Evolutionary conservation across 2,329 filamentous ascomycete species (phyloP).

Genomic region (Alternaria triticina): DNA sequence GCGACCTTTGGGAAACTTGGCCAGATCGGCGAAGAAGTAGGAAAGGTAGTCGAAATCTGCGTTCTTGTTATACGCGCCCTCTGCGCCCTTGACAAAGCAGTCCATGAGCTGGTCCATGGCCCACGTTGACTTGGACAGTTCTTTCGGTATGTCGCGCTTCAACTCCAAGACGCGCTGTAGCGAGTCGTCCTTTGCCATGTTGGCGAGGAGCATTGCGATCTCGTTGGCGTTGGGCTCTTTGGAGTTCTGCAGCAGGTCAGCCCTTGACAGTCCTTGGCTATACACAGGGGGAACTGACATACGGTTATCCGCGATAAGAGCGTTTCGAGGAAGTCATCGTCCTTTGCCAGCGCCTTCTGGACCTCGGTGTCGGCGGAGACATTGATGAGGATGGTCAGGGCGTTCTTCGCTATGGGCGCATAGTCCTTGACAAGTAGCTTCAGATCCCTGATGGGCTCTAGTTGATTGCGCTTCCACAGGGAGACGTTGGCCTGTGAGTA

Average conservation of each 20-base stretch:
- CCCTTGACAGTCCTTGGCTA: neutral
- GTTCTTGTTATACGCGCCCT: slow-evolving; percentile 79
- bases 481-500: slow-evolving; percentile 77
- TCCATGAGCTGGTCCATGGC: slow-evolving; percentile 92
- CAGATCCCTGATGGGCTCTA: slow-evolving; percentile 82
- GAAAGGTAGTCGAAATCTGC: slow-evolving; percentile 92
- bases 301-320: slow-evolving; percentile 76
- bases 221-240: slow-evolving; percentile 84
- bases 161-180: slow-evolving; percentile 72
- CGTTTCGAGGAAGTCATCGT: slow-evolving; percentile 80
- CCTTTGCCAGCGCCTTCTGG: slow-evolving; percentile 72
- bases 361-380: slow-evolving; percentile 79
- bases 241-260: slow-evolving; percentile 59
- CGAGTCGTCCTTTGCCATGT: slow-evolving; percentile 80
- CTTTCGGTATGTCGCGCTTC: slow-evolving; percentile 71
- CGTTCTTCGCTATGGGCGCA: slow-evolving; percentile 90
- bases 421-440: slow-evolving; percentile 88
- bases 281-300: slow-evolving; percentile 59
- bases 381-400: slow-evolving; percentile 88
- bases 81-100: slow-evolving; percentile 91
- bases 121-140: slow-evolving; percentile 73
- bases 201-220: slow-evolving; percentile 89
- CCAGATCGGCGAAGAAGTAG: slow-evolving; percentile 92
- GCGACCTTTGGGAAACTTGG: slow-evolving; percentile 76
- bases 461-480: slow-evolving; percentile 82